Evolutionary conservation across 1,139 yeast genomes (phyloP), one percentile per base, ranked within the genome.

Genomic region (Nakaseomyces kungkrabaensis): DNA sequence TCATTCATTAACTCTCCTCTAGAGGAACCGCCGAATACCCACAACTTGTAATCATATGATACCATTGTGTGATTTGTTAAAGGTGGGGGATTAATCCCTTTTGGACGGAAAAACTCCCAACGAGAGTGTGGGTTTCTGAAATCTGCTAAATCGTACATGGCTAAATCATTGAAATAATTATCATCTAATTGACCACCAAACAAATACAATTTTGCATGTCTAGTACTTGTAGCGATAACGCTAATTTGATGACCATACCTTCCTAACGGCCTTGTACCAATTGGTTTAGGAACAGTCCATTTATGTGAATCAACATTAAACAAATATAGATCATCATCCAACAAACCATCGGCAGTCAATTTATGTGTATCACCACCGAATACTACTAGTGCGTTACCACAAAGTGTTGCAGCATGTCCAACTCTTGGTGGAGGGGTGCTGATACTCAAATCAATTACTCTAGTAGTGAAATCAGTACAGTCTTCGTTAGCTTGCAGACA

Each of bases 151-250:
- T 92, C 97, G 68, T 88, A 92, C 55, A 80, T 80, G 70, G 85
- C 83, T 62, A 92, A 71, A 65, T 92, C 98, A 65, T 85, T 82
- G 67, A 87, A 90, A 53, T 84, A 87, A 52, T 79, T 80, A 61
- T 86, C 89, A 63, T 92, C 97, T 58, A 89, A 76, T 67, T 92
- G 97, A 49, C 99, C 99, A 48, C 98, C 99, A 70, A 89, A 92
- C 9, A 92, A 75, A 66, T 82, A 92, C 48, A 94, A 74, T 56
- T 83, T 77, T 5, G 94, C 82, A 48, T 86, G 84, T 56, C 76
- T 72, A 53, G 80, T 80, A 50, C 80, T 80, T 49, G 82, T 72
- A 11, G 82, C 78, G 51, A 81, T 75, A 5, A 77, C 75, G 51
- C 78, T 70, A 24, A 85, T 76, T 48, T 95, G 82, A 67, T 92